These are phyloP conservation scores for Macrophomina tecta DNA, from an alignment of 2,329 filamentous ascomycete species.

Conservation along the genomic window DNA sequence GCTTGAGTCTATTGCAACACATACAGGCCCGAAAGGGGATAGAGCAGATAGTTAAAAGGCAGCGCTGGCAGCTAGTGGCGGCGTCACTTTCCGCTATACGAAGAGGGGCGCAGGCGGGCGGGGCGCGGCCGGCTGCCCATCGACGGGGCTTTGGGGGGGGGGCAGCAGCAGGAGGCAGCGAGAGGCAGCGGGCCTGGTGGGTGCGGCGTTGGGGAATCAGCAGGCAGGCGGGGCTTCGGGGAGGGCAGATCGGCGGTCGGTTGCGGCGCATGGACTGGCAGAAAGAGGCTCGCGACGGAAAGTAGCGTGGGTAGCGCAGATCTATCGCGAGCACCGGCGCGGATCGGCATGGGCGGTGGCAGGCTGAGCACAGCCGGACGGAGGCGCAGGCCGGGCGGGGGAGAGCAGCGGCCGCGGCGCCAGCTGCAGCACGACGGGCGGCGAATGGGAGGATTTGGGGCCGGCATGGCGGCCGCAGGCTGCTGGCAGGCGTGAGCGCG, in stretches of 20 bases:
- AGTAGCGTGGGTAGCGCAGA: slow-evolving; percentile 18
- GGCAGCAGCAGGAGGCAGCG: not conserved
- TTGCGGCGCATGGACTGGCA: slow-evolving; percentile 24
- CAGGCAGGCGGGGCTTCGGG: not conserved
- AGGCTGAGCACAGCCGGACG: not conserved
- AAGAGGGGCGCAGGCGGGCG: not conserved
- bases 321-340: slow-evolving; percentile 18
- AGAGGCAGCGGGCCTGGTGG: not conserved
- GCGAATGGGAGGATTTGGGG: not conserved
- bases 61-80: not conserved
- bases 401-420: not conserved
- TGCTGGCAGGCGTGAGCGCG: not conserved
- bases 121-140: not conserved
- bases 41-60: not conserved
- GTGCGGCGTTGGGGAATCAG: not conserved
- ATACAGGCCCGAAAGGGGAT: not conserved
- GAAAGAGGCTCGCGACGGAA: slow-evolving; percentile 19
- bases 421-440: not conserved
- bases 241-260: slow-evolving; percentile 13
- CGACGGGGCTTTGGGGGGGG: not conserved
- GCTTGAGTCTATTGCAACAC: slow-evolving; percentile 1
- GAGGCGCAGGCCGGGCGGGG: not conserved
- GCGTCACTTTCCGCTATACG: not conserved
- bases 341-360: slow-evolving; percentile 11
- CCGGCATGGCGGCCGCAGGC: not conserved